Evolutionary conservation across 495 filamentous ascomycete species (phyloP), one percentile per base, ranked within the genome.

Genomic region (Astrothelium subdiscretum): DNA sequence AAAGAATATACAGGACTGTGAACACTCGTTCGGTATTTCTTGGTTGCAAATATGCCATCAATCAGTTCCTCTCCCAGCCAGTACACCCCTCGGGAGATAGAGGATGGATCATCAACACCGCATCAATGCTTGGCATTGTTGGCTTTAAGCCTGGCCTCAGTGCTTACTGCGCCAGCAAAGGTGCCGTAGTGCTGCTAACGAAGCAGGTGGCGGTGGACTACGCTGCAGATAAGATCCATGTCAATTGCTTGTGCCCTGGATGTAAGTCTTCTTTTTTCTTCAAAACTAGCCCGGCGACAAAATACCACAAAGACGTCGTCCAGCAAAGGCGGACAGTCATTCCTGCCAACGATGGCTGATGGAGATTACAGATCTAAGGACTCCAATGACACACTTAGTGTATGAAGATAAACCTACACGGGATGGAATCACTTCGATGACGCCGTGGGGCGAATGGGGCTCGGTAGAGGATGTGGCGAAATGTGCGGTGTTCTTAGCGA

Each of bases 401-500:
- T 31, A 42, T 11, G 43, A 42, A 12, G 59, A 61, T 24, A 44
- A 35, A 32, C 11, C 32, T 2, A 18, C 38, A 22, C 6, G 48
- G 31, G 43, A 57, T 43, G 42, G 8, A 2, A 32, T 62, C 29
- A 54, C n/a, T 24, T 5, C 43, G n/a, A 6, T 52, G 44, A 59
- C 62, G 29, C 62, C 58, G 3, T 61, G 31, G 24, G 24, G 31
- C 3, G 40, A 42, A 8, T 43, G 62, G 59, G 62, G 62, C 42
- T 27, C 62, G 27, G 59, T 59, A 5, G 43, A 63, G 15, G 59
- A 62, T 59, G 51, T 66, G 20, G 61, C 64, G 18, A 32, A 38
- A 22, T 62, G 35, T n/a, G 65, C 62, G 22, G 62, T 67, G 15
- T 67, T 67, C 42, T 44, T 67, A 29, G 65, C 62, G 11, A 64